Base-by-base conservation (phyloP, 495 filamentous ascomycete genomes). In the Cercophora newfieldiana region DNA sequence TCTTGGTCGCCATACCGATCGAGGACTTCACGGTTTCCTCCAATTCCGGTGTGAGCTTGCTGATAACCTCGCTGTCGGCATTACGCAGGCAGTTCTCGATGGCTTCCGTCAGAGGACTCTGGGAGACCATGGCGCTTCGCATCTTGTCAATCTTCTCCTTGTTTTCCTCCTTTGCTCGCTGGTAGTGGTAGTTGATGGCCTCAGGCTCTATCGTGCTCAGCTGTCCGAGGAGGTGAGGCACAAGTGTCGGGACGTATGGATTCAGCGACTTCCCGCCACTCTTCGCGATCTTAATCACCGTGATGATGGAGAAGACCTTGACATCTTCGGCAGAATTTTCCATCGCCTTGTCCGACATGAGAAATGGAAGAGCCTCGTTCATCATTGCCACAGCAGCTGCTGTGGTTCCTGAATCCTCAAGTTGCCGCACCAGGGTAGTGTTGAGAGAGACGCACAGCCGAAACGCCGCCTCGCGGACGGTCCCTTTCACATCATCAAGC, bases 401-500 rank as follows among this genome's bases (percentile, higher is more conserved):
- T 3, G 90, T 88, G 3, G 87, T 87, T 49, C 88, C 87, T 10
- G 89, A 90, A 19, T 90, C 87, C 76, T 96, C 93, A n/a, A 98
- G 84, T 56, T 89, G 90, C 47, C 91, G 88, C 16, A 93, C 92
- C 19, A 97, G 83, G 8, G 91, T 89, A 48, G 89, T 90, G 4
- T 91, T 94, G 59, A 98, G 82, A 1, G 87, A 86, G 73, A 91
- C 88, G 65, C 93, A 94, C 2, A 99, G 84, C 53, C 89, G 87
- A 54, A 92, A 78, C 19, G 95, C 95, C 0, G 94, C 91, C 25
- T 80, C 79, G 48, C 95, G 86, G 14, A 98, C 95, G 8, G 90
- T 92, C 25, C 89, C 89, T 76, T 99, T 99, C 69, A 97, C 95
- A 75, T 99, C 95, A 75, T 99, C 95, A 16, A 97, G 75, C 5